phyloP scores from a whole-genome alignment of 306 rosid genomes.

The Cucurbita argyrosperma region DNA sequence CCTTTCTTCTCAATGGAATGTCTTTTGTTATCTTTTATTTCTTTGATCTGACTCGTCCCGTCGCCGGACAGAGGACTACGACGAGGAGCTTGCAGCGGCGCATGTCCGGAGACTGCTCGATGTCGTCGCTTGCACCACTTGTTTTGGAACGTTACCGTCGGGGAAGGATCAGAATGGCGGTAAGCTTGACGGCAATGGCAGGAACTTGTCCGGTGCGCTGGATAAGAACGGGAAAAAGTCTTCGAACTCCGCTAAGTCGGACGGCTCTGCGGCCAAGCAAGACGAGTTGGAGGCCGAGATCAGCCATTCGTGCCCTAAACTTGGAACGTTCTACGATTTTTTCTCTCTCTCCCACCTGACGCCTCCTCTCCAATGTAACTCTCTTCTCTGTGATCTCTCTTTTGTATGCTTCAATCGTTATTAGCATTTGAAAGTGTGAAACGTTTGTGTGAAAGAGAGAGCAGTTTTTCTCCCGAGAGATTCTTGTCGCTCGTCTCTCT shows the following conservation, averaged over 20 bases:
- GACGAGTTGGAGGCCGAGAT: conserved; percentile 59
- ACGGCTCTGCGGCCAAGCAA: conserved; percentile 18
- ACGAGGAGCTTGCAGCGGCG: conserved; percentile 50
- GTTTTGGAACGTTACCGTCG: conserved; percentile 47
- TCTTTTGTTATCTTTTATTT: not conserved
- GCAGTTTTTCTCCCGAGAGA: not conserved
- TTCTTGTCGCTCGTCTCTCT: not conserved
- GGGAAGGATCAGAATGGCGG: conserved; percentile 20
- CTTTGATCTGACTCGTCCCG: not conserved
- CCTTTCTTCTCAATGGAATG: not conserved
- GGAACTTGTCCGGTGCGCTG: conserved; percentile 20
- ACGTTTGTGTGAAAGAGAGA: not conserved
- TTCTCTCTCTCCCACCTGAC: conserved; percentile 82
- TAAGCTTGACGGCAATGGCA: conserved; percentile 24
- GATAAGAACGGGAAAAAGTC: conserved; percentile 33
- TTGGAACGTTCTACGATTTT: conserved; percentile 82
- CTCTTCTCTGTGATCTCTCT: not conserved
- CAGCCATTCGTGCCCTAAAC: conserved; percentile 64
- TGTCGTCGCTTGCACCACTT: conserved; percentile 74
- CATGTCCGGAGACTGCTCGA: conserved; percentile 76
- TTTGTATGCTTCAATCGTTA: not conserved
- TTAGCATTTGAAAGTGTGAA: not conserved
- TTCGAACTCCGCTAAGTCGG: conserved; percentile 18
- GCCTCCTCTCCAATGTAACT: conserved; percentile 74
- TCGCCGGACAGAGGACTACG: conserved; percentile 53